Conservation (phyloP, 352 stramenopile species). For the Globisporangium camurandrum region DNA sequence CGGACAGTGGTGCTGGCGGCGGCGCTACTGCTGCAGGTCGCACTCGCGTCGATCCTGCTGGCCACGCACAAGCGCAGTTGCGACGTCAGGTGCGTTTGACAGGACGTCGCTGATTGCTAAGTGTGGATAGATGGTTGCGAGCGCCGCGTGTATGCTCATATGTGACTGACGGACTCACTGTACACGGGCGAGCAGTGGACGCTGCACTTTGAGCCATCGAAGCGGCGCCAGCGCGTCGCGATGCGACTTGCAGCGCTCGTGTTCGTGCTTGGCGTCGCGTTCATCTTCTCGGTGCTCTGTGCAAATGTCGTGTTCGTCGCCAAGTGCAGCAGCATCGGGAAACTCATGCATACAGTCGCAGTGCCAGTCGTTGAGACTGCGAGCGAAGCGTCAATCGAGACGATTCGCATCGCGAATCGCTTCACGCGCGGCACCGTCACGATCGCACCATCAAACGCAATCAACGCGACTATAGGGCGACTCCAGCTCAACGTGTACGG, state of each 20-base stretch:
- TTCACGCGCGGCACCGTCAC: conserved; percentile 37
- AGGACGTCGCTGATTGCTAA: no score
- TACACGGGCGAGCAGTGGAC: conserved; percentile 36
- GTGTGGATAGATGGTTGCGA: no score
- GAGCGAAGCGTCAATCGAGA: conserved; percentile 5
- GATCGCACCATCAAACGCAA: conserved; percentile 10
- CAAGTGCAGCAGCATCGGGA: conserved; percentile 64
- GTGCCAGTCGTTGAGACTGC: conserved; percentile 28
- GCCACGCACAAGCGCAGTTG: conserved; percentile 4
- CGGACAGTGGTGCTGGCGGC: not conserved
- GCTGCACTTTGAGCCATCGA: conserved; percentile 49
- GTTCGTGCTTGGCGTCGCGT: conserved; percentile 34
- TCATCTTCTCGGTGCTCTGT: conserved; percentile 49
- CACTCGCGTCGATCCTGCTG: not conserved
- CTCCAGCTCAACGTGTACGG: conserved; percentile 37
- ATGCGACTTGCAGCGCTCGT: conserved; percentile 49
- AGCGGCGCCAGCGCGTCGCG: conserved; percentile 45
- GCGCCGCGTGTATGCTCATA: no score
- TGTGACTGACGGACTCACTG: no score
- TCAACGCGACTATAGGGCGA: conserved; percentile 13
- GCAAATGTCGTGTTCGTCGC: conserved; percentile 60
- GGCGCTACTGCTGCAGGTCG: conserved; percentile 2
- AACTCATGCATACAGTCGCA: conserved; percentile 28
- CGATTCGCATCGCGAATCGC: conserved; percentile 24
- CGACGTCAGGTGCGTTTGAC: conserved; percentile 14